phyloP scores from a whole-genome alignment of 108 stramenopile species.

The Aureococcus anophagefferens region DNA sequence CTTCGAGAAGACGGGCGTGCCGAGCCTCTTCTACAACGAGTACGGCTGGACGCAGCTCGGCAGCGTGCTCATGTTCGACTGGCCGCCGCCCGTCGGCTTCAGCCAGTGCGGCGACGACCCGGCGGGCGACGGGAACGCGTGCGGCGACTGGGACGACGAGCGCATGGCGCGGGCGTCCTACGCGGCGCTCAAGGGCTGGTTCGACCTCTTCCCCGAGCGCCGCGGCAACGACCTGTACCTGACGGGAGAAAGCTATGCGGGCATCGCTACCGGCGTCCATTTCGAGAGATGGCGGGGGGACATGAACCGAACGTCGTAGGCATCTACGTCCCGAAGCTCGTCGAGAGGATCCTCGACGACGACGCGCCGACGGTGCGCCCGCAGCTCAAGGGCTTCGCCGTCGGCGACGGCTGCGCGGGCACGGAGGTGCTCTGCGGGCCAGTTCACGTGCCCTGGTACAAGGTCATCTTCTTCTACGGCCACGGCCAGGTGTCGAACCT shows the following conservation, averaged over 20 bases:
- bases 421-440: constrained; percentile 54
- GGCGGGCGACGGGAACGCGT: constrained; percentile 18
- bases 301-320: no score
- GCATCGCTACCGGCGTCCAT: no score
- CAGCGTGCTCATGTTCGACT: constrained; percentile 56
- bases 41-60: constrained; percentile 52
- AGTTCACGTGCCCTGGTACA: constrained; percentile 34
- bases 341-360: constrained; percentile 44
- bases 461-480: constrained; percentile 54
- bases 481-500: constrained; percentile 55
- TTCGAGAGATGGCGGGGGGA: no score
- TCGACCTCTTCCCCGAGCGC: constrained; percentile 51
- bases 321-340: constrained; percentile 62
- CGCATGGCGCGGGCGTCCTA: constrained; percentile 43
- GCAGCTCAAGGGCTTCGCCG: constrained; percentile 39
- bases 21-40: constrained; percentile 52
- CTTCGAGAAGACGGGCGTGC: constrained; percentile 45
- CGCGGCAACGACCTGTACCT: constrained; percentile 41
- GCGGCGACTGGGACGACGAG: constrained; percentile 60
- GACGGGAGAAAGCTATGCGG: constrained; percentile 75
- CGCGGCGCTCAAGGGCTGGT: constrained; percentile 50
- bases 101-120: constrained; percentile 46
- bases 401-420: constrained; percentile 70
- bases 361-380: constrained; percentile 2
- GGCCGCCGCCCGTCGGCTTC: constrained; percentile 67